Evolutionary conservation across 2,329 filamentous ascomycete species (phyloP).

Genomic region (Lanzia echinophila): DNA sequence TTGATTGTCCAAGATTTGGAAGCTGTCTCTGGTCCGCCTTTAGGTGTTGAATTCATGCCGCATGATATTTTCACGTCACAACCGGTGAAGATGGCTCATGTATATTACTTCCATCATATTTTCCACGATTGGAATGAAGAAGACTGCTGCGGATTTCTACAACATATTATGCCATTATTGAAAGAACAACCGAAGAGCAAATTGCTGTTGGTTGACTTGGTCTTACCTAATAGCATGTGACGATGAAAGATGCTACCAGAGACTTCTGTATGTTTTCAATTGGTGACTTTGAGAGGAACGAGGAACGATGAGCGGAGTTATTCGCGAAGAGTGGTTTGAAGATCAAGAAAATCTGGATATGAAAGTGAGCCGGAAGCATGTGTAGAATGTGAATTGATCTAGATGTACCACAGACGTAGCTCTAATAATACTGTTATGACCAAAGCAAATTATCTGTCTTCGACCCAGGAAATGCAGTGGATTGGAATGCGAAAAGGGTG

Average conservation of each 20-base stretch:
- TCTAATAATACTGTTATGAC: no score
- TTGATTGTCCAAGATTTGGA: slow-evolving; percentile 24
- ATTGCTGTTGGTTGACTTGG: slow-evolving; percentile 21
- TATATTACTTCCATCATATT: slow-evolving; percentile 22
- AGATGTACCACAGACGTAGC: no score
- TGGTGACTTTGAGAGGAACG: slow-evolving; percentile 21
- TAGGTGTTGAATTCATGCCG: slow-evolving; percentile 27
- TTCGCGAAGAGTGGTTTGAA: slow-evolving; percentile 18
- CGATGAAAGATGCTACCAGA: slow-evolving; percentile 20
- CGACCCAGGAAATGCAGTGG: no score
- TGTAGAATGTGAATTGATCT: not conserved
- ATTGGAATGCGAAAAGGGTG: no score
- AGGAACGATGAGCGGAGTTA: slow-evolving; percentile 18
- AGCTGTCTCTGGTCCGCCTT: slow-evolving; percentile 9
- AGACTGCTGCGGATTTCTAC: slow-evolving; percentile 16
- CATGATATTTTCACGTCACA: slow-evolving; percentile 28
- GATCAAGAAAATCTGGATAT: slow-evolving; percentile 24
- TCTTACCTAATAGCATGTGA: slow-evolving; percentile 19
- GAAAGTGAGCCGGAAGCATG: slow-evolving; percentile 14
- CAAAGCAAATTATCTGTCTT: no score
- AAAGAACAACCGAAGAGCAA: slow-evolving; percentile 18
- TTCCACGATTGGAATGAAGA: slow-evolving; percentile 22
- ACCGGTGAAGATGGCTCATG: slow-evolving; percentile 15
- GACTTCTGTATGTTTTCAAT: slow-evolving; percentile 22
- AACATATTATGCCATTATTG: slow-evolving; percentile 15